These are phyloP conservation scores for Gastrolobium villosum DNA, from an alignment of 306 rosid genomes.

Conservation along the genomic window DNA sequence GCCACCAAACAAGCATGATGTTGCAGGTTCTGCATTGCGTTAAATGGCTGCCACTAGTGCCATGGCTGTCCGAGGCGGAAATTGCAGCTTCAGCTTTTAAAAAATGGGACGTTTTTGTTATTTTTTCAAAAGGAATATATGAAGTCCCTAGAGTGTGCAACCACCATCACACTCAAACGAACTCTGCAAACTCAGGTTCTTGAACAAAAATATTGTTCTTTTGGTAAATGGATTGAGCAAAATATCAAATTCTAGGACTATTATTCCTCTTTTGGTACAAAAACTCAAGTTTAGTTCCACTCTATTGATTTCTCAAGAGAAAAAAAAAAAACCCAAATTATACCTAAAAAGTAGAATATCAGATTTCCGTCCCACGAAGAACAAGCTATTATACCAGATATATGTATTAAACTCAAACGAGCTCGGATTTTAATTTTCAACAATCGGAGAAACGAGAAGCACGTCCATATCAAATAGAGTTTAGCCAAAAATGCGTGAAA, in stretches of 20 bases:
- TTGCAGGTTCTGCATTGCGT: too few relatives aligned
- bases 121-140: too few relatives aligned
- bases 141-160: too few relatives aligned
- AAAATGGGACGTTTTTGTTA: too few relatives aligned
- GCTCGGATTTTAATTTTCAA: neutral
- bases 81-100: too few relatives aligned
- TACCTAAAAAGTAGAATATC: neutral
- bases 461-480: neutral
- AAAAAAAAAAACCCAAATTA: neutral
- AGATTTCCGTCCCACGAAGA: neutral
- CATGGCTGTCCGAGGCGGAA: too few relatives aligned
- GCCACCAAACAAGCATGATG: too few relatives aligned
- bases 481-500: neutral
- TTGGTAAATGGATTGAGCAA: neutral
- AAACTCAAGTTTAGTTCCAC: neutral
- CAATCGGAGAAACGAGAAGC: neutral
- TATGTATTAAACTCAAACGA: neutral
- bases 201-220: too few relatives aligned
- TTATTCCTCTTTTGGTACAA: neutral
- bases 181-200: too few relatives aligned
- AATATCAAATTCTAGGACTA: constrained; percentile 7
- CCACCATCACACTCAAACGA: too few relatives aligned
- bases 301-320: neutral
- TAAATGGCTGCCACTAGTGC: too few relatives aligned
- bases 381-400: neutral